Evolutionary conservation across 768 basidiomycete species (phyloP).

Genomic region (Boletus reticuloceps): DNA sequence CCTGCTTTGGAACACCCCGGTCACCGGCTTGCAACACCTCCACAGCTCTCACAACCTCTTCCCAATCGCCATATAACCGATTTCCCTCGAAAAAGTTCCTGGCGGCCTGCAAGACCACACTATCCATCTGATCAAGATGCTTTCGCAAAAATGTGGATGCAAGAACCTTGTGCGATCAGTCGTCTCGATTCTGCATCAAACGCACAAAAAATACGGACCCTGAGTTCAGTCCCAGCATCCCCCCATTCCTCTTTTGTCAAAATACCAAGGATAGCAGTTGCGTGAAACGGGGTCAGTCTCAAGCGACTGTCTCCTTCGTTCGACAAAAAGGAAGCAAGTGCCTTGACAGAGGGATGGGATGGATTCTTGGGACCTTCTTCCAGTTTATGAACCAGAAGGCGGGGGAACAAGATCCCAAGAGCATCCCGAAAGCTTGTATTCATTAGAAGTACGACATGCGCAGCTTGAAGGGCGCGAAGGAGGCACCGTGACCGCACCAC

Average conservation of each 20-base stretch:
- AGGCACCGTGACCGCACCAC: slow-evolving; percentile 39
- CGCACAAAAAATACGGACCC: slow-evolving; percentile 28
- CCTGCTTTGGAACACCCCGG: background rate
- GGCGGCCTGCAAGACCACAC: slow-evolving; percentile 20
- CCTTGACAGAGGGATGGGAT: slow-evolving; percentile 12
- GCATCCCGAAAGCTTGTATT: slow-evolving; percentile 24
- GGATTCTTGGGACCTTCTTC: slow-evolving; percentile 36
- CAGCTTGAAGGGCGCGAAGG: slow-evolving; percentile 38
- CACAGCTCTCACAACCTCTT: slow-evolving; percentile 9
- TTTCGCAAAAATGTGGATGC: slow-evolving; percentile 30
- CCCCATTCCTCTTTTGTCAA: slow-evolving; percentile 41
- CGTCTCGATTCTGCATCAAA: background rate
- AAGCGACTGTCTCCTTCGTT: slow-evolving; percentile 24
- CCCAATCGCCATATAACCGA: slow-evolving; percentile 11
- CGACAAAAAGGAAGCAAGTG: slow-evolving; percentile 22
- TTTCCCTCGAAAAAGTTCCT: slow-evolving; percentile 21
- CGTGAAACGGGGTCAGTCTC: slow-evolving; percentile 32
- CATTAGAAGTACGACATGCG: slow-evolving; percentile 24
- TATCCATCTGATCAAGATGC: slow-evolving; percentile 30
- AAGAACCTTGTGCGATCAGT: slow-evolving; percentile 20
- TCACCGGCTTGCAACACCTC: slow-evolving; percentile 7
- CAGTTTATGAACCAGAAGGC: slow-evolving; percentile 37
- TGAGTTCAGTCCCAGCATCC: slow-evolving; percentile 28
- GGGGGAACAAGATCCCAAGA: slow-evolving; percentile 31
- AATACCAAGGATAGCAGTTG: slow-evolving; percentile 35